These are phyloP conservation scores for Xerocomellus dryophilus DNA, from an alignment of 768 basidiomycete species.

Conservation along the genomic window DNA sequence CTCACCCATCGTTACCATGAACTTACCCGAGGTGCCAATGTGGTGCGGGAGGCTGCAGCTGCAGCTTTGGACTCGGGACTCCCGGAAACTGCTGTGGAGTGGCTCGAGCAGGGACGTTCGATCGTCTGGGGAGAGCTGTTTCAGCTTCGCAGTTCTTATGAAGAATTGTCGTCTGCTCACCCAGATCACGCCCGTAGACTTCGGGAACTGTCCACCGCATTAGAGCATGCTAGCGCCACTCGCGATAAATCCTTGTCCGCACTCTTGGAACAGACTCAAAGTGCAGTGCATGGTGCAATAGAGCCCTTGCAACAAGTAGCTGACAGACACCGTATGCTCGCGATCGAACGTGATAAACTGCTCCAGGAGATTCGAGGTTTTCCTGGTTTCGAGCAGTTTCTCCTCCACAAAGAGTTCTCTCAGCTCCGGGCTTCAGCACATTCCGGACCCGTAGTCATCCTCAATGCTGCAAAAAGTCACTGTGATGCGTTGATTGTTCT, in stretches of 20 bases:
- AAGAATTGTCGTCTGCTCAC: background rate
- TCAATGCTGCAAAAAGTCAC: too few species aligned
- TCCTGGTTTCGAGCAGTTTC: too few species aligned
- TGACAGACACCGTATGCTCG: too few species aligned
- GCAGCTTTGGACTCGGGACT: slow-evolving; percentile 12
- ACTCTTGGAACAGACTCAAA: background rate
- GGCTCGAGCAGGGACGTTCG: slow-evolving; percentile 19
- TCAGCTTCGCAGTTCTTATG: slow-evolving; percentile 8
- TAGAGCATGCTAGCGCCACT: background rate
- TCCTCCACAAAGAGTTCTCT: too few species aligned
- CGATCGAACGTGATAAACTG: too few species aligned
- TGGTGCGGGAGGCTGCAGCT: slow-evolving; percentile 24
- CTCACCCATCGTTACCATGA: slow-evolving; percentile 14
- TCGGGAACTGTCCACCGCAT: background rate
- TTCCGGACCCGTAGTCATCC: too few species aligned
- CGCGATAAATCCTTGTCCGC: background rate
- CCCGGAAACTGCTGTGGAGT: slow-evolving; percentile 9
- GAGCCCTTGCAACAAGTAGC: too few species aligned
- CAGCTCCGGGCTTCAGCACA: too few species aligned
- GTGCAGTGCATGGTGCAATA: too few species aligned
- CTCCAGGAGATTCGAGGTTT: too few species aligned
- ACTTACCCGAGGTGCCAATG: slow-evolving; percentile 6
- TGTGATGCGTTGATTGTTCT: too few species aligned
- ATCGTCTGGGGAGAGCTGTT: slow-evolving; percentile 18
- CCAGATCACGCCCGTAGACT: slow-evolving; percentile 1